Evolutionary conservation across 768 basidiomycete species (phyloP).

Genomic region (Amylocystis lapponica): DNA sequence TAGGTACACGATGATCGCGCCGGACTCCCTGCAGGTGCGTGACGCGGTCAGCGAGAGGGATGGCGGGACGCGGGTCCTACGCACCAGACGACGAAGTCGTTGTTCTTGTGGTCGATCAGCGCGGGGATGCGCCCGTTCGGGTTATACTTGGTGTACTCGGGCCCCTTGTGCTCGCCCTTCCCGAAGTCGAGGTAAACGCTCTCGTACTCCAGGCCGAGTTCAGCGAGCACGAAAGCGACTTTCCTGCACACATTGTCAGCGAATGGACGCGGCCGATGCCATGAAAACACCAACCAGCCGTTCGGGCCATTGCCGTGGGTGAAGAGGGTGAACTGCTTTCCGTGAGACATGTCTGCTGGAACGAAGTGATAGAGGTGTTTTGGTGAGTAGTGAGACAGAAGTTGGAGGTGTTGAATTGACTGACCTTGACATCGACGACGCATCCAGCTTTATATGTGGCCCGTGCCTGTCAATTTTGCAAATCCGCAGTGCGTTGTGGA

Average conservation of each 20-base stretch:
- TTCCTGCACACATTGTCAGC: constrained; percentile 10
- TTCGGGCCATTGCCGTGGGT: constrained; percentile 19
- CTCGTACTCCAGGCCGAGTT: constrained; percentile 25
- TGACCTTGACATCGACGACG: too few relatives aligned
- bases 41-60: neutral
- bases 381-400: too few relatives aligned
- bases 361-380: neutral
- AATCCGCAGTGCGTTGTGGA: too few relatives aligned
- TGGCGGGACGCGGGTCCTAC: neutral
- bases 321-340: constrained; percentile 26
- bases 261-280: neutral
- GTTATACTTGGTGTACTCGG: constrained; percentile 22
- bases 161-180: constrained; percentile 21
- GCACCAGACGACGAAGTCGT: constrained; percentile 27
- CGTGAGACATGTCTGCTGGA: constrained; percentile 26
- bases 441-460: too few relatives aligned
- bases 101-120: constrained; percentile 27
- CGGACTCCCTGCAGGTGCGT: constrained; percentile 25
- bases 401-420: too few relatives aligned
- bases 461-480: too few relatives aligned
- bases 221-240: constrained; percentile 19
- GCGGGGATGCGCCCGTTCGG: constrained; percentile 33
- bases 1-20: constrained; percentile 39
- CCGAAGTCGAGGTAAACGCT: constrained; percentile 18
- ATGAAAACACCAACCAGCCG: constrained; percentile 14